phyloP scores from a whole-genome alignment of 345 rosid species.

The Trapa bicornis region DNA sequence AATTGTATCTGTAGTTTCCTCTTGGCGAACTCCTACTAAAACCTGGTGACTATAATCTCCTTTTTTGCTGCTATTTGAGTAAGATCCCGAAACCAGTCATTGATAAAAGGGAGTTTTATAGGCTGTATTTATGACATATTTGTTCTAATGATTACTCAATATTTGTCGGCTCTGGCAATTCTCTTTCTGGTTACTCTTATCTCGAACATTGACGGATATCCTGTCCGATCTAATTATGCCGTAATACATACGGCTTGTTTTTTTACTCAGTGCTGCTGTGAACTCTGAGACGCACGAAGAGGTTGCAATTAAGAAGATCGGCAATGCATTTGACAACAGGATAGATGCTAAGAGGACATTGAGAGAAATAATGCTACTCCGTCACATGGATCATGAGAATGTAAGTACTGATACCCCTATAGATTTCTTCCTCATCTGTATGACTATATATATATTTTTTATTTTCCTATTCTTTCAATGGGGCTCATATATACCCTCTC shows the following conservation, averaged over 20 bases:
- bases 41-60: not conserved
- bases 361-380: slow-evolving; percentile 74
- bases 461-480: not conserved
- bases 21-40: not conserved
- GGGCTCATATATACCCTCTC: not conserved
- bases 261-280: slow-evolving; percentile 46
- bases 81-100: not conserved
- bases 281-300: slow-evolving; percentile 51
- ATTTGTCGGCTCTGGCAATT: not conserved
- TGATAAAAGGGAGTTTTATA: not conserved
- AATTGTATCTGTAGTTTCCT: not conserved
- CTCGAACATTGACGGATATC: not conserved
- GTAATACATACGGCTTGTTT: not conserved
- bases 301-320: slow-evolving; percentile 74
- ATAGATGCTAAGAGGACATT: slow-evolving; percentile 64
- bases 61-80: not conserved
- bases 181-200: not conserved
- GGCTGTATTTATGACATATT: not conserved
- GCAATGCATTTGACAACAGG: slow-evolving; percentile 62
- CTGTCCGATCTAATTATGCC: not conserved
- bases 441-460: not conserved
- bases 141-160: not conserved
- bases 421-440: not conserved
- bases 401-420: slow-evolving; percentile 18
- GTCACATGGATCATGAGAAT: slow-evolving; percentile 66